Percentiles rank a stretch among this genome's conserved stretches.
Evolutionary conservation across 2,329 filamentous ascomycete genomes (phyloP).

Genomic region (Aspergillus viridinutans): DNA sequence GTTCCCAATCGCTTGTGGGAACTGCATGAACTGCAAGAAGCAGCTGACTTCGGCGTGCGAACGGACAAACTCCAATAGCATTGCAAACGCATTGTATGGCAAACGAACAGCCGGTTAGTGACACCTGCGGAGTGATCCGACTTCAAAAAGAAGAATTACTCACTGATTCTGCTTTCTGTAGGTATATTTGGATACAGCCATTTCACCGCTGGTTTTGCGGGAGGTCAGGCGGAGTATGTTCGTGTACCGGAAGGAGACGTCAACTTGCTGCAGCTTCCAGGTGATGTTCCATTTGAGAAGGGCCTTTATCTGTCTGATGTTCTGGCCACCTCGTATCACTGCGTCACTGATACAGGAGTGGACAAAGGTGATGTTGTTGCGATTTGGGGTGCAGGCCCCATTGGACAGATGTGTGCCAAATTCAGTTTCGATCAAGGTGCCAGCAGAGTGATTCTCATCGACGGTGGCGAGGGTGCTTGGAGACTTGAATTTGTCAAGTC

Average conservation of each 20-base stretch:
- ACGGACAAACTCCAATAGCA: conserved; percentile 69
- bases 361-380: conserved; percentile 72
- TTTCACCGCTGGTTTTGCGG: conserved; percentile 81
- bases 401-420: conserved; percentile 72
- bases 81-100: conserved; percentile 72
- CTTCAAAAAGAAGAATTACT: background rate
- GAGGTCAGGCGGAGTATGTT: conserved; percentile 83
- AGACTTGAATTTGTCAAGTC: conserved; percentile 65
- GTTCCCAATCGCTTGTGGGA: conserved; percentile 71
- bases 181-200: conserved; percentile 67
- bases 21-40: conserved; percentile 73
- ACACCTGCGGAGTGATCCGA: background rate
- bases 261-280: conserved; percentile 75
- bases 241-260: conserved; percentile 76
- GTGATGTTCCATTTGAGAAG: conserved; percentile 79
- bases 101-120: conserved; percentile 63
- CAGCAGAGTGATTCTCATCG: conserved; percentile 71
- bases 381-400: conserved; percentile 82
- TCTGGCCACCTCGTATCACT: conserved; percentile 72
- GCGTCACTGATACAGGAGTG: conserved; percentile 79
- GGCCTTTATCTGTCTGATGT: conserved; percentile 78
- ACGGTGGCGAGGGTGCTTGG: conserved; percentile 59
- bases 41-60: conserved; percentile 78
- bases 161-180: conserved; percentile 2
- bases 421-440: conserved; percentile 69